Percentiles rank a stretch among this genome's conserved stretches.
phyloP scores from a whole-genome alignment of 2,329 filamentous ascomycete genomes.

The Aspergillus sclerotialis region DNA sequence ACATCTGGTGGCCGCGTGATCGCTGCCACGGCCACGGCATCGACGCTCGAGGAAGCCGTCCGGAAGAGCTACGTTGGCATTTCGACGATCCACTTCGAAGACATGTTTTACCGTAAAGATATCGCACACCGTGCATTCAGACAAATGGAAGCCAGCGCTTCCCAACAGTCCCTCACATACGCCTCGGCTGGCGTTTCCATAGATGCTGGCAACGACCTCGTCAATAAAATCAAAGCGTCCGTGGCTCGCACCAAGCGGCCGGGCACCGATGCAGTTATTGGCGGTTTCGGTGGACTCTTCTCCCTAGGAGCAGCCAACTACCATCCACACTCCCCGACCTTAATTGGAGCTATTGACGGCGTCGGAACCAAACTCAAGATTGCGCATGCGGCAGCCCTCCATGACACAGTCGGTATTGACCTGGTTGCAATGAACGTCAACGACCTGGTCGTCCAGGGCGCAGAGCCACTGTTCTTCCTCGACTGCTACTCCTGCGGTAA shows the following conservation, averaged over 20 bases:
- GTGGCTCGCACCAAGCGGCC: conserved; percentile 79
- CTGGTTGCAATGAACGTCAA: conserved; percentile 99
- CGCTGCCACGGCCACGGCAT: conserved; percentile 74
- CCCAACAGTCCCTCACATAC: conserved; percentile 62
- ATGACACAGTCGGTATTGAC: conserved; percentile 92
- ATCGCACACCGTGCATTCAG: conserved; percentile 67
- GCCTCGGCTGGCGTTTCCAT: conserved; percentile 91
- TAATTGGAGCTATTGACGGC: conserved; percentile 93
- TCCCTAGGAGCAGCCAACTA: conserved; percentile 62
- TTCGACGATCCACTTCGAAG: conserved; percentile 70
- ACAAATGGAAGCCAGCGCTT: conserved; percentile 19
- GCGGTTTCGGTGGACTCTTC: conserved; percentile 86
- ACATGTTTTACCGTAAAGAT: conserved; percentile 87
- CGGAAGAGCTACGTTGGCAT: conserved; percentile 82
- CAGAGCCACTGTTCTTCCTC: conserved; percentile 90
- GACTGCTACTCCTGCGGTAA: conserved; percentile 96
- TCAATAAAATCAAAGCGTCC: conserved; percentile 82
- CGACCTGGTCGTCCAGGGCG: conserved; percentile 91
- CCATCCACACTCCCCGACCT: conserved; percentile 65
- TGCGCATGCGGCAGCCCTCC: conserved; percentile 80
- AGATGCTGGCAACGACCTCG: conserved; percentile 86
- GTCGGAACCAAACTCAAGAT: conserved; percentile 97
- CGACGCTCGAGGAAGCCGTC: conserved; percentile 73
- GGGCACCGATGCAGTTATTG: conserved; percentile 87
- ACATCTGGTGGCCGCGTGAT: conserved; percentile 89